A percentile compares a stretch with the other conserved stretches of the same genome.
Conservation (phyloP, 177 flowering plant species). For the Telopea speciosissima region DNA sequence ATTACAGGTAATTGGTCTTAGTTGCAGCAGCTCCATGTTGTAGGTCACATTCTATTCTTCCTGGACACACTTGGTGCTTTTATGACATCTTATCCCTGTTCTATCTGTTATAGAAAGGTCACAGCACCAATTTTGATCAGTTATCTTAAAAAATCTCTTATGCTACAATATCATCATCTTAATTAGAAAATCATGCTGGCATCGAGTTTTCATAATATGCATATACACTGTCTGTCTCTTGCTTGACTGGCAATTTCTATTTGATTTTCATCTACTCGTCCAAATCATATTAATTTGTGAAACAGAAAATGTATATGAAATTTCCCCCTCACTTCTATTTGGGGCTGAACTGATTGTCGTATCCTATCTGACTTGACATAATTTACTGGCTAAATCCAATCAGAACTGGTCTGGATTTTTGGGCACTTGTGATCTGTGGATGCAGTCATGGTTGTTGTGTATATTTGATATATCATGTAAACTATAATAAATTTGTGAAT, state of each 20-base stretch:
- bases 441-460: too few relatives aligned
- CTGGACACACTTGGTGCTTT: too few relatives aligned
- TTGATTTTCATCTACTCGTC: background rate
- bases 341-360: background rate
- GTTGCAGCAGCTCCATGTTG: background rate
- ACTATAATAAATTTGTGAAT: too few relatives aligned
- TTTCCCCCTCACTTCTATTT: background rate
- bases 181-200: background rate
- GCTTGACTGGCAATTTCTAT: background rate
- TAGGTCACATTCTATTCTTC: background rate
- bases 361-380: background rate
- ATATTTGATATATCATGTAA: too few relatives aligned
- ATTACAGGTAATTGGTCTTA: conserved; percentile 59
- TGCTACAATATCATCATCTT: background rate
- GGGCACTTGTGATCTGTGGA: too few relatives aligned
- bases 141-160: too few relatives aligned
- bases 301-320: background rate
- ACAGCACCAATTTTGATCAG: background rate
- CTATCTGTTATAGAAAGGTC: background rate
- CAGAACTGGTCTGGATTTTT: background rate
- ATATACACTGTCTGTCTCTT: too few relatives aligned
- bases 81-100: background rate
- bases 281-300: background rate
- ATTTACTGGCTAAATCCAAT: background rate
- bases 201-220: background rate